phyloP scores from a whole-genome alignment of 345 rosid genomes.

The Nephelium lappaceum region DNA sequence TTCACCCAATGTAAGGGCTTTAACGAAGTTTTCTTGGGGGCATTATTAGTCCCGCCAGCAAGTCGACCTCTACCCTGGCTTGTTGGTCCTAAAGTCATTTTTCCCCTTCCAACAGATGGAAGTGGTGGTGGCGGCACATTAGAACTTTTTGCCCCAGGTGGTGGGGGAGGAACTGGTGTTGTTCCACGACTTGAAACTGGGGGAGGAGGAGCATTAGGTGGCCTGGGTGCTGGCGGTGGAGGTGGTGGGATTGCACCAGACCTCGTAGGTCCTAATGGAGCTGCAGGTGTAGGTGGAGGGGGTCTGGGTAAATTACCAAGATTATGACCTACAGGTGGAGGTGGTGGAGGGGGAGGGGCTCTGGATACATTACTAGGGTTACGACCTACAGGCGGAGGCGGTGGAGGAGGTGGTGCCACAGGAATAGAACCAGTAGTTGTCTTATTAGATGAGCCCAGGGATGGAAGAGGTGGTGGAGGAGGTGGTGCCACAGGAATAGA shows the following conservation, averaged over 20 bases:
- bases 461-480: constrained; percentile 42
- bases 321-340: constrained; percentile 24
- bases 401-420: constrained; percentile 30
- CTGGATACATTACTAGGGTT: not conserved
- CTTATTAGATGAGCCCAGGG: constrained; percentile 31
- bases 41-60: constrained; percentile 43
- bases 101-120: constrained; percentile 68
- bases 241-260: constrained; percentile 39
- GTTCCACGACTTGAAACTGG: constrained; percentile 42
- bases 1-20: constrained; percentile 98
- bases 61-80: constrained; percentile 64
- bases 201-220: constrained; percentile 65
- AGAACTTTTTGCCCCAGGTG: constrained; percentile 51
- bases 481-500: constrained; percentile 34
- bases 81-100: constrained; percentile 40
- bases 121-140: constrained; percentile 79
- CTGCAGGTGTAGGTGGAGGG: constrained; percentile 47
- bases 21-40: constrained; percentile 66
- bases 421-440: constrained; percentile 25
- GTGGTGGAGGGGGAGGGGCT: constrained; percentile 43
- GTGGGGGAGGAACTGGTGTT: constrained; percentile 49
- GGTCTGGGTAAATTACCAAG: constrained; percentile 29
- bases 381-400: constrained; percentile 6
- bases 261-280: constrained; percentile 30
- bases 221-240: constrained; percentile 58